A percentile compares a stretch with the other conserved stretches of the same genome.
These are phyloP conservation scores for Saccharomycopsis hybrid DNA, from an alignment of 1,139 yeast genomes.

Conservation along the genomic window DNA sequence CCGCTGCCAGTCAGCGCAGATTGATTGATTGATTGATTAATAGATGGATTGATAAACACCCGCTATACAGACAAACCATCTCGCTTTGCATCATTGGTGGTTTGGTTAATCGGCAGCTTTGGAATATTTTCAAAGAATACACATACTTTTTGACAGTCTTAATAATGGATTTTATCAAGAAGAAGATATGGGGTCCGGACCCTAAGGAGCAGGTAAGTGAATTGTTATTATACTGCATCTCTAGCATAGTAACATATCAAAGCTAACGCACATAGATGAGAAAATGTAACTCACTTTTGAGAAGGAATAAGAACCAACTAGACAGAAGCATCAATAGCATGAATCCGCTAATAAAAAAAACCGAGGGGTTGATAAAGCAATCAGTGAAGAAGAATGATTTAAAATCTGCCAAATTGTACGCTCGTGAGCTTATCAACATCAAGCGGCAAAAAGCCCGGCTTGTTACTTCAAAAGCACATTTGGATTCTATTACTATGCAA, in stretches of 20 bases:
- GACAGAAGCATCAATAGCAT: slow-evolving; percentile 72
- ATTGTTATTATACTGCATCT: not conserved
- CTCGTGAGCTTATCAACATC: slow-evolving; percentile 72
- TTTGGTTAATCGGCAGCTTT: too few species aligned
- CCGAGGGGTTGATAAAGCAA: slow-evolving; percentile 66
- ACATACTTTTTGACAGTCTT: too few species aligned
- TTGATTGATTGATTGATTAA: too few species aligned
- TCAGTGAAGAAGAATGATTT: slow-evolving; percentile 76
- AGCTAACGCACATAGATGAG: slow-evolving; percentile 45
- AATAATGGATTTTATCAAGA: slow-evolving; percentile 73
- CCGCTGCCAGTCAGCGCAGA: too few species aligned
- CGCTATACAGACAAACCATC: too few species aligned
- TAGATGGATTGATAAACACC: too few species aligned
- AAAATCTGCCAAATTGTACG: slow-evolving; percentile 70
- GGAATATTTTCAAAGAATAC: too few species aligned
- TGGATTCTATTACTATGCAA: slow-evolving; percentile 81
- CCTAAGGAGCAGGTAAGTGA: slow-evolving; percentile 80
- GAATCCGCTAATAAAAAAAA: slow-evolving; percentile 55
- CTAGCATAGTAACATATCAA: not conserved
- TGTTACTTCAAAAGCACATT: slow-evolving; percentile 74
- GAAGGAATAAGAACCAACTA: slow-evolving; percentile 78
- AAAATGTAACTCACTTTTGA: slow-evolving; percentile 70
- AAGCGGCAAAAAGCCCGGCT: slow-evolving; percentile 70
- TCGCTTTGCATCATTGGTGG: too few species aligned
- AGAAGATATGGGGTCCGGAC: slow-evolving; percentile 92